A percentile compares a stretch with the other conserved stretches of the same genome.
These are phyloP conservation scores for Puccinia coronata DNA, from an alignment of 1,284 basidiomycete species.

Conservation along the genomic window DNA sequence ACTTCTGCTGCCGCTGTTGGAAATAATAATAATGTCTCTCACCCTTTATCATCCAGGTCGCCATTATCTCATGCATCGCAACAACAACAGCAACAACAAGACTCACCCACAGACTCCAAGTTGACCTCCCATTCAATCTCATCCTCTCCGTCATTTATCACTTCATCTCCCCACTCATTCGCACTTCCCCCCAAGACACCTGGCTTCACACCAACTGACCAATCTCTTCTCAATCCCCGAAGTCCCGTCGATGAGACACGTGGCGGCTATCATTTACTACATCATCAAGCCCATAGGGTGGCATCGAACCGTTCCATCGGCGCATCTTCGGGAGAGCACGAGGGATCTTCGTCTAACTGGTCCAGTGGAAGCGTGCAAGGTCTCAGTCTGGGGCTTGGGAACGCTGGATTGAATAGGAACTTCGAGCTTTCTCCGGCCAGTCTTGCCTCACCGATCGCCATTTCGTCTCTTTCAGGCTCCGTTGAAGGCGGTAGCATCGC, in stretches of 20 bases:
- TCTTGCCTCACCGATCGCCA: slow-evolving; percentile 45
- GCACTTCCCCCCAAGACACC: neutral
- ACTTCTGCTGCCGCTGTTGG: slow-evolving; percentile 54
- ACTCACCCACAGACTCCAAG: slow-evolving; percentile 51
- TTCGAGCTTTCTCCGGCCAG: neutral
- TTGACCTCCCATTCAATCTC: neutral
- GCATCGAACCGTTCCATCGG: neutral
- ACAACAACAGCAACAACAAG: too few relatives aligned
- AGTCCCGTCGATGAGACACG: slow-evolving; percentile 30
- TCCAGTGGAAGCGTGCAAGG: slow-evolving; percentile 27
- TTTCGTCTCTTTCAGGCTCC: slow-evolving; percentile 4
- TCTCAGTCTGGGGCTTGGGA: neutral
- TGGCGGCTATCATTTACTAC: neutral
- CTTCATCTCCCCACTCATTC: neutral
- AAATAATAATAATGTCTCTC: slow-evolving; percentile 46
- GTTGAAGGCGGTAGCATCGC: slow-evolving; percentile 23
- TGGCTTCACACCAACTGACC: slow-evolving; percentile 1
- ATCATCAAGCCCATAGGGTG: slow-evolving; percentile 3
- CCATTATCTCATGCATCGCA: slow-evolving; percentile 53
- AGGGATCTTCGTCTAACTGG: slow-evolving; percentile 33
- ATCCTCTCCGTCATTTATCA: neutral
- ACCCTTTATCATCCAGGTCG: slow-evolving; percentile 53
- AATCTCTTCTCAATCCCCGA: neutral
- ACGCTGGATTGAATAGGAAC: neutral
- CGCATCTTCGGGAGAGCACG: slow-evolving; percentile 8